phyloP scores from a whole-genome alignment of 139 green algal genomes.

The Tetradesmus lagerheimii region DNA sequence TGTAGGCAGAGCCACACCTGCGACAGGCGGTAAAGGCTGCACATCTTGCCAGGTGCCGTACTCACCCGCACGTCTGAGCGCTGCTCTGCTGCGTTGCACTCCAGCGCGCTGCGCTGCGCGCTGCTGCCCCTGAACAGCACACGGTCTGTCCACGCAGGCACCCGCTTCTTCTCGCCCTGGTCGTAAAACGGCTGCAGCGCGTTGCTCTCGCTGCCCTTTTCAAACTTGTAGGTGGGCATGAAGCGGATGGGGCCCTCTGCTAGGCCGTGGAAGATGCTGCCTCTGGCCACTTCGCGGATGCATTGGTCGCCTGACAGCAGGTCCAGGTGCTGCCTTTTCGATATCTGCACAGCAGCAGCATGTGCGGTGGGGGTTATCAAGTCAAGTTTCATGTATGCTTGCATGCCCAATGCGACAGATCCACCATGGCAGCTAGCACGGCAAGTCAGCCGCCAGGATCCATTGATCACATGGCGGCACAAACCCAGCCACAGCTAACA shows the following conservation, averaged over 20 bases:
- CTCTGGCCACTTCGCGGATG: conserved; percentile 41
- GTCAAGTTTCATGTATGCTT: neutral
- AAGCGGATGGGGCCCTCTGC: conserved; percentile 86
- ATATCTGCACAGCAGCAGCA: conserved; percentile 28
- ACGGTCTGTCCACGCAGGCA: conserved; percentile 94
- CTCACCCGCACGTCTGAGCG: conserved; percentile 32
- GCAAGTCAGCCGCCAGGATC: no score
- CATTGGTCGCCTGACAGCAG: conserved; percentile 45
- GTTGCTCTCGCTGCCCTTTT: conserved; percentile 77
- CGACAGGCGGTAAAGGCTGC: no score
- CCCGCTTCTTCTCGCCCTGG: conserved; percentile 83
- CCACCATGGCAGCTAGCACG: no score
- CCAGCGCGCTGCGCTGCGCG: conserved; percentile 44
- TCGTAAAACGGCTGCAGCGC: conserved; percentile 56
- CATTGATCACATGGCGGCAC: no score
- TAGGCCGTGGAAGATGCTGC: conserved; percentile 61
- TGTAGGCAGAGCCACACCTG: no score
- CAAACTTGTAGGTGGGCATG: conserved; percentile 95
- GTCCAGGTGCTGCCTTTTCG: neutral
- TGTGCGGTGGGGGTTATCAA: neutral
- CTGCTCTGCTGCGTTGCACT: neutral
- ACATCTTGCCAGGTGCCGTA: no score
- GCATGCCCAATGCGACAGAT: neutral
- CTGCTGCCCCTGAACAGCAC: conserved; percentile 88
- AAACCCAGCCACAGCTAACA: no score